A percentile compares a stretch with the other conserved stretches of the same genome.
Evolutionary conservation across 495 filamentous ascomycete species (phyloP).

Genomic region (Lepidopterella palustris): DNA sequence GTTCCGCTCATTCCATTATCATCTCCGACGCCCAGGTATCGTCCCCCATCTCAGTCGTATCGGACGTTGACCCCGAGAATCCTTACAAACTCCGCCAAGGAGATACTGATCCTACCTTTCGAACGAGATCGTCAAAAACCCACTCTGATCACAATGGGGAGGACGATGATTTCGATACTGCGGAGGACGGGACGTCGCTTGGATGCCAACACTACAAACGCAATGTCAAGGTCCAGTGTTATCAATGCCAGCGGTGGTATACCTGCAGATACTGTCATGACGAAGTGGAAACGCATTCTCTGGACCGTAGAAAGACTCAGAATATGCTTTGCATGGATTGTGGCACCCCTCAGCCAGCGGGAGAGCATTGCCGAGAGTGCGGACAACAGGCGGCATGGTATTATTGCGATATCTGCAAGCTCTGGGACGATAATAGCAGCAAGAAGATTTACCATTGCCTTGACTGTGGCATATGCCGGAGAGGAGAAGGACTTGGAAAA

Average conservation of each 20-base stretch:
- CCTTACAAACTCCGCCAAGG: slow-evolving; percentile 62
- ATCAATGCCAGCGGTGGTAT: slow-evolving; percentile 83
- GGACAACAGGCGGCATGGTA: slow-evolving; percentile 76
- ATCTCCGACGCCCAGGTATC: slow-evolving; percentile 18
- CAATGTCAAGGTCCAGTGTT: slow-evolving; percentile 94
- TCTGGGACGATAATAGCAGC: slow-evolving; percentile 89
- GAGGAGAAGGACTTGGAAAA: slow-evolving; percentile 86
- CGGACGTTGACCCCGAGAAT: slow-evolving; percentile 39
- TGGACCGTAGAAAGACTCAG: slow-evolving; percentile 75
- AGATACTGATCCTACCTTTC: slow-evolving; percentile 68
- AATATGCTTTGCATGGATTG: slow-evolving; percentile 99
- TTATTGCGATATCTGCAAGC: slow-evolving; percentile 89
- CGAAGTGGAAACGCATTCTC: slow-evolving; percentile 69
- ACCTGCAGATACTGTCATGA: slow-evolving; percentile 96
- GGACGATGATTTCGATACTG: slow-evolving; percentile 30
- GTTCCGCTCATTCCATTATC: slow-evolving; percentile 20
- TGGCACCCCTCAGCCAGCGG: slow-evolving; percentile 73
- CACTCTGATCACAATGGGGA: slow-evolving; percentile 42
- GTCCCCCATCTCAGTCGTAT: slow-evolving; percentile 32
- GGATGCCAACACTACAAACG: slow-evolving; percentile 92
- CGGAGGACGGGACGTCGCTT: slow-evolving; percentile 40
- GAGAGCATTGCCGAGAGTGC: slow-evolving; percentile 69
- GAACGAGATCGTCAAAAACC: slow-evolving; percentile 33
- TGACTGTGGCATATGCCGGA: slow-evolving; percentile 92
- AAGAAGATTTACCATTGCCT: slow-evolving; percentile 95